Percentiles rank a stretch among this genome's conserved stretches.
Evolutionary conservation across 1,284 basidiomycete genomes (phyloP).

Genomic region (Cryptococcus sp.): DNA sequence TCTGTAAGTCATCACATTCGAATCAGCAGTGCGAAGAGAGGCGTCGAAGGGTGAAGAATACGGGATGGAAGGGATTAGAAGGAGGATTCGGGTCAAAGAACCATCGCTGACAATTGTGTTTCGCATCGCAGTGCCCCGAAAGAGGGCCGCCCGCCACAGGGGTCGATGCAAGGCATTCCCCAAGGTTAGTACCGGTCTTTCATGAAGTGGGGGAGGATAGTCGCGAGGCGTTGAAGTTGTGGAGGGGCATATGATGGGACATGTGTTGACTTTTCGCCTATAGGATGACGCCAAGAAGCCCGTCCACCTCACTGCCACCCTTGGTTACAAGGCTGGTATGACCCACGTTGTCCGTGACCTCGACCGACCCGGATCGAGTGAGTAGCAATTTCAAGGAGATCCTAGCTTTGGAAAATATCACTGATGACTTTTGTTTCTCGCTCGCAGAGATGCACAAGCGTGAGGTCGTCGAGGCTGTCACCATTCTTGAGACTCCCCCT

Average conservation of each 20-base stretch:
- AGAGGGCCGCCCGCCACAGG: constrained; percentile 91
- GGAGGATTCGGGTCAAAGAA: too few relatives aligned
- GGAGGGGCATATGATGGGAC: constrained; percentile 2
- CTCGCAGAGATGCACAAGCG: constrained; percentile 94
- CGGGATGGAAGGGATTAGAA: too few relatives aligned
- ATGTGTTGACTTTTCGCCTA: background rate
- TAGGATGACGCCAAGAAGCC: constrained; percentile 99
- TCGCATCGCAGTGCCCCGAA: constrained; percentile 67
- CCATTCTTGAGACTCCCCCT: constrained; percentile 95
- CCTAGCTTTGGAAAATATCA: background rate
- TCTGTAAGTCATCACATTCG: constrained; percentile 22
- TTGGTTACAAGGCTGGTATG: constrained; percentile 99
- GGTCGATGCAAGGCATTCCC: constrained; percentile 99
- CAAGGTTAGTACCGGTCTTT: constrained; percentile 61
- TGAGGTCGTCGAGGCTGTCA: constrained; percentile 98
- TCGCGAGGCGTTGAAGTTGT: constrained; percentile 7
- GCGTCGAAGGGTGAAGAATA: constrained; percentile 12
- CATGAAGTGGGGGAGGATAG: background rate
- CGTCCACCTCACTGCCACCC: constrained; percentile 95
- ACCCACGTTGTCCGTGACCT: constrained; percentile 99
- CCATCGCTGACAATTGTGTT: constrained; percentile 17
- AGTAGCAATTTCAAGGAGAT: constrained; percentile 41
- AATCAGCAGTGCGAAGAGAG: constrained; percentile 19
- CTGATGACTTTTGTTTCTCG: constrained; percentile 1
- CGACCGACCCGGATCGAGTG: constrained; percentile 97